Evolutionary conservation across 1,284 basidiomycete genomes (phyloP), one percentile per base, ranked within the genome.

Genomic region (Cutaneotrichosporon sp.): DNA sequence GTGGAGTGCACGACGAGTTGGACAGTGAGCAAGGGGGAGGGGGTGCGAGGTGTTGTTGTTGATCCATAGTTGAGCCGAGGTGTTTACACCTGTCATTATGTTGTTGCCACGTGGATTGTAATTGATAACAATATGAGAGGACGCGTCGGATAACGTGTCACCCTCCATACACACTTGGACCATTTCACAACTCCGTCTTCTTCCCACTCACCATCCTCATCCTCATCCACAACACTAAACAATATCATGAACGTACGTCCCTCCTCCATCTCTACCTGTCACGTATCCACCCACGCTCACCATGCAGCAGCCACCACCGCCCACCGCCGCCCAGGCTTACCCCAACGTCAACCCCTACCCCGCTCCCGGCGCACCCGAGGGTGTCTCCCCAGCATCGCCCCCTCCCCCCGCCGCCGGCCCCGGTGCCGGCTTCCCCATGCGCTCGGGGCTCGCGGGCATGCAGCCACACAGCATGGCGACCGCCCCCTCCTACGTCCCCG

Each of bases 351-450:
- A 56, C 58, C 66, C 66, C n/a, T 67, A 67, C 49, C 61, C 66
- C 1, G 56, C 69, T 16, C 46, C 61, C n/a, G 53, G 54, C 24
- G 53, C 25, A 49, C 25, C 14, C 2, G 38, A 46, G 22, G 29
- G 36, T 3, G 45, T 22, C 18, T 54, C 63, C 13, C 34, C 46
- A 43, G 47, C 56, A 18, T 50, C 62, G 42, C 38, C 58, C 31
- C 20, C 57, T n/a, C 34, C 59, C 18, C 72, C 73, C 36, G 55
- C 69, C 18, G 62, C 72, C 13, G 79, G 79, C 14, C 79, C 79
- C 2, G 79, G 79, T 20, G 72, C 78, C 7, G 79, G 79, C 10
- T 80, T 80, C 70, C 75, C 79, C 22, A 64, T 71, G 31, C 68
- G 74, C 58, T 78, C 77, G 45, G 77, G 77, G 3, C 63, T 78